phyloP scores from a whole-genome alignment of 1,284 basidiomycete genomes.

The Apiotrichum sp. region DNA sequence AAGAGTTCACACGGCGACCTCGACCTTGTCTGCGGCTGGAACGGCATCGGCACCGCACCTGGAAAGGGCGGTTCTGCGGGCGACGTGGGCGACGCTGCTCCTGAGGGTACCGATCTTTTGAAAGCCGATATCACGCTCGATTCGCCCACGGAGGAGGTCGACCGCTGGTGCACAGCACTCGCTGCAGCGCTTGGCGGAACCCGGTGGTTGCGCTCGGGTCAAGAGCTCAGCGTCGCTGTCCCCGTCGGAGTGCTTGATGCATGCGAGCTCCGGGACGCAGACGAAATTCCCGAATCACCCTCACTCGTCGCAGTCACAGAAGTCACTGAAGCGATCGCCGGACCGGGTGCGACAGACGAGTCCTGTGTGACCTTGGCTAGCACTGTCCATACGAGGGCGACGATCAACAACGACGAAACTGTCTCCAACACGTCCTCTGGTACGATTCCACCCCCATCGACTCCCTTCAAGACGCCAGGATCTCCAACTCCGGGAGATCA shows the following conservation, averaged over 20 bases:
- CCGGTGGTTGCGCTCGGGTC: slow-evolving; percentile 3
- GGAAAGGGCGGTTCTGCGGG: slow-evolving; percentile 3
- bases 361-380: too few species aligned
- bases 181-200: slow-evolving; percentile 7
- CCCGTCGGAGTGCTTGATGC: background rate
- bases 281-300: too few species aligned
- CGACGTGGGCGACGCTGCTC: background rate
- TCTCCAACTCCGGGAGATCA: too few species aligned
- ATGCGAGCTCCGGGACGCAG: too few species aligned
- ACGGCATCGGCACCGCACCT: slow-evolving; percentile 5
- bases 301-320: too few species aligned
- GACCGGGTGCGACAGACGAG: too few species aligned
- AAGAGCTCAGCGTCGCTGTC: slow-evolving; percentile 8
- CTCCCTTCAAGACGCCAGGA: too few species aligned
- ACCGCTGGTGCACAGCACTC: slow-evolving; percentile 12
- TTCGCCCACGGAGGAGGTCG: background rate
- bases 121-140: background rate
- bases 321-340: too few species aligned
- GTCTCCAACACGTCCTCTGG: background rate
- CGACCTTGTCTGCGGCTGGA: slow-evolving; percentile 28
- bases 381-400: too few species aligned
- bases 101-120: background rate
- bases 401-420: background rate
- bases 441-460: too few species aligned
- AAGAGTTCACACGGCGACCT: slow-evolving; percentile 37